Evolutionary conservation across 129 eudicot species (phyloP), one percentile per base, ranked within the genome.

Genomic region (Lactuca sativa): DNA sequence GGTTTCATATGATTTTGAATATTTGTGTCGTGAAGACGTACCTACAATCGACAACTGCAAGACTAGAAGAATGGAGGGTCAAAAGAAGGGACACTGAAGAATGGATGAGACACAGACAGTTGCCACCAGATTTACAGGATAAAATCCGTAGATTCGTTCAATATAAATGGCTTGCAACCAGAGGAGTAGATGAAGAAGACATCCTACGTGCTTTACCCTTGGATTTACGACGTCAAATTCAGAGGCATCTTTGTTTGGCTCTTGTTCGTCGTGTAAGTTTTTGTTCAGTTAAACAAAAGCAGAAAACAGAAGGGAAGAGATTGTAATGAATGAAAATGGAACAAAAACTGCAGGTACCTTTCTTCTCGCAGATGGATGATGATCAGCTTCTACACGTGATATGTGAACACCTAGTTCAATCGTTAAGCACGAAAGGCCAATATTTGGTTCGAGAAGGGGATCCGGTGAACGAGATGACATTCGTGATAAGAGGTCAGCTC

Each of bases 21-120:
- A 11, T 64, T 57, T 62, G 36, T 78, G 66, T 56, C 55, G 52
- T 64, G 66, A 73, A 86, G 92, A 80, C 83, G 6, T 86, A 83
- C 64, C 84, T 86, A 33, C 92, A 86, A 81, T 86, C 92, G 25
- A 81, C 85, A 10, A 64, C 81, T 71, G 86, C 83, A 48, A 81
- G 92, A 70, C 85, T 86, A 3, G 92, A 86, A 70, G 86, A 86
- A 54, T 86, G 92, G 89, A 80, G 92, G 78, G 82, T 86, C 18
- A 81, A 79, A 59, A 64, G 89, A 64, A 78, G 86, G 57, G 92
- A 86, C 71, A 86, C 86, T 7, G 92, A 86, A 77, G 89, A 86
- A 62, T 86, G 92, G 92, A 86, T 86, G 92, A 82, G 82, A 64
- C 92, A 86, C 18, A 64, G 92, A 21, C 92, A 86, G 72, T 66